phyloP scores from a whole-genome alignment of 2,329 filamentous ascomycete species.

The Lecanicillium sp. region DNA sequence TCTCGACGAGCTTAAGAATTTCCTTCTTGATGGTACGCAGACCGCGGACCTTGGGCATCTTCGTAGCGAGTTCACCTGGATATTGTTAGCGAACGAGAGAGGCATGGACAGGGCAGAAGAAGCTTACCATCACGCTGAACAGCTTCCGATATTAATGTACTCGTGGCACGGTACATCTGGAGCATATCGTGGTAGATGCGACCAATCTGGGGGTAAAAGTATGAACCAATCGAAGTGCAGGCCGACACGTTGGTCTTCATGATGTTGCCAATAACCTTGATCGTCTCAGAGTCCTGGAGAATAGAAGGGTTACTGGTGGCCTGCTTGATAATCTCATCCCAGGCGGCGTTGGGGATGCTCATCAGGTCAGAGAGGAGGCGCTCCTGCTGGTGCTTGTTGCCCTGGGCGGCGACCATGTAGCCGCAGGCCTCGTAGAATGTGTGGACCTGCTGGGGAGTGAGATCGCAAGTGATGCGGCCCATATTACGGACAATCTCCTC shows the following conservation, averaged over 20 bases:
- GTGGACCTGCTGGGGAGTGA: slow-evolving; percentile 94
- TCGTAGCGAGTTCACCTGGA: slow-evolving; percentile 81
- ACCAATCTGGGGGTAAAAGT: slow-evolving; percentile 97
- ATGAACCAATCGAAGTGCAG: slow-evolving; percentile 90
- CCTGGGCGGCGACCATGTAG: slow-evolving; percentile 98
- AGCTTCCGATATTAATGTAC: slow-evolving; percentile 87
- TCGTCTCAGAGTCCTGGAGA: slow-evolving; percentile 86
- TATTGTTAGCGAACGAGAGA: slow-evolving; percentile 25
- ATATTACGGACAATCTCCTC: slow-evolving; percentile 97
- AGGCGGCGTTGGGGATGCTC: slow-evolving; percentile 86
- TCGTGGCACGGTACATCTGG: slow-evolving; percentile 98
- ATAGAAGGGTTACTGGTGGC: slow-evolving; percentile 81
- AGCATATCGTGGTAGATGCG: slow-evolving; percentile 98
- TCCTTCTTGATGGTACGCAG: slow-evolving; percentile 98
- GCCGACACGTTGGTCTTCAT: slow-evolving; percentile 99
- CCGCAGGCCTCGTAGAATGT: slow-evolving; percentile 99
- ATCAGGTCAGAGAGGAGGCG: slow-evolving; percentile 86
- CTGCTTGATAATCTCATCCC: slow-evolving; percentile 88
- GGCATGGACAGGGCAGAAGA: not conserved
- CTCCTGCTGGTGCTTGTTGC: slow-evolving; percentile 91
- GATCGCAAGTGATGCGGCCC: slow-evolving; percentile 89
- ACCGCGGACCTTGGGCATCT: slow-evolving; percentile 94
- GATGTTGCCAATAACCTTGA: slow-evolving; percentile 98
- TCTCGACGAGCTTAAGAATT: slow-evolving; percentile 96
- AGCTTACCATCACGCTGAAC: slow-evolving; percentile 72